Percentiles rank a stretch among this genome's conserved stretches.
Evolutionary conservation across 805 yeast genomes (phyloP).

Genomic region (Candida ascalaphidarum): DNA sequence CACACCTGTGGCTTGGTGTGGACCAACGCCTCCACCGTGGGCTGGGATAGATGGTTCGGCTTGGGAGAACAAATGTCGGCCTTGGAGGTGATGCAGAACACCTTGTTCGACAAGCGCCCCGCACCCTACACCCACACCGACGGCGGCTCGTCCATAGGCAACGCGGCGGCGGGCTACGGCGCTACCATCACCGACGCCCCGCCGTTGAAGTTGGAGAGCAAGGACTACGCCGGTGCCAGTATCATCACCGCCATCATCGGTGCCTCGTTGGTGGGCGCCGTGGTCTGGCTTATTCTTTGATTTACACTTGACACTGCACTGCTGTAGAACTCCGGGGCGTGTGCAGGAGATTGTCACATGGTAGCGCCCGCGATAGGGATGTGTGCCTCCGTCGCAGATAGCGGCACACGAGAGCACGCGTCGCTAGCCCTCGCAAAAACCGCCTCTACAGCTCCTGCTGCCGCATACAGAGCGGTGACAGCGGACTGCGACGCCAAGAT

Average conservation of each 20-base stretch:
- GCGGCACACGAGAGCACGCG: no score
- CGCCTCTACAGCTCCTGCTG: no score
- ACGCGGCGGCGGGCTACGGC: constrained; percentile 25
- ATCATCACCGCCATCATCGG: constrained; percentile 58
- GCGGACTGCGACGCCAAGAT: constrained; percentile 2
- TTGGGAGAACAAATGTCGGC: constrained; percentile 14
- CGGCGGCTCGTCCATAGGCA: constrained; percentile 27
- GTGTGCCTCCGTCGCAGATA: no score
- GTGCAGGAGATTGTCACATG: no score
- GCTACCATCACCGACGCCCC: constrained; percentile 1
- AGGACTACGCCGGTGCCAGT: constrained; percentile 73
- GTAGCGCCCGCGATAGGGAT: no score
- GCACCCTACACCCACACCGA: constrained; percentile 24
- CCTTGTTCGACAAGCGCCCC: constrained; percentile 14
- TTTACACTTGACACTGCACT: no score
- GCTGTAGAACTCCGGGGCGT: no score
- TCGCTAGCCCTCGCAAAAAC: no score
- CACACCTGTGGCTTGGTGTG: constrained; percentile 14
- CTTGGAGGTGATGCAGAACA: constrained; percentile 11
- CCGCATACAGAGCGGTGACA: not conserved
- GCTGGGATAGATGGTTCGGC: constrained; percentile 11
- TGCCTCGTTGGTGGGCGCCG: not conserved
- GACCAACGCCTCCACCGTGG: constrained; percentile 9
- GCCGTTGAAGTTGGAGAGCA: not conserved
- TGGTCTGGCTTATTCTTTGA: constrained; percentile 7